Base-by-base conservation (phyloP, 768 basidiomycete genomes). In the Lactarius trivialis region DNA sequence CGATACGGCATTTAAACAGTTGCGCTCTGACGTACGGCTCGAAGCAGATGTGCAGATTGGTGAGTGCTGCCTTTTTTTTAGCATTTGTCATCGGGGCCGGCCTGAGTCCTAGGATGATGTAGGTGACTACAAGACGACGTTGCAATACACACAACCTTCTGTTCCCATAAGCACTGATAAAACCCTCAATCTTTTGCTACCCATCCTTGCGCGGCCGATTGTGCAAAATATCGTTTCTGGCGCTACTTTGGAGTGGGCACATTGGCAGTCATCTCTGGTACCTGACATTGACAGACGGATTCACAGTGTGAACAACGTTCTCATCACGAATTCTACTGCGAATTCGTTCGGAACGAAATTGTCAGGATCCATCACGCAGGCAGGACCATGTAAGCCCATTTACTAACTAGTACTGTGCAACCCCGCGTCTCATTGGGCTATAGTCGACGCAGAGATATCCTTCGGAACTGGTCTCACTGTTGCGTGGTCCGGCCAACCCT, bases 161-260 rank as follows among this genome's bases (percentile, higher is more conserved):
- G 78, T 91, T 19, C 78, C 82, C 1, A 85, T 82, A 19, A 69
- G 73, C 28, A 89, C 88, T 0, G 88, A 89, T 68, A 69, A 78
- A 19, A 83, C 77, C 49, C 74, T 90, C 59, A 76, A 86, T 64
- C 71, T 86, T 37, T 82, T 90, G 56, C 76, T 91, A 7, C 88
- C 87, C 7, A 69, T 86, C 45, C 79, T 91, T 60, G 88, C 88
- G 0, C 77, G 82, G 56, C 88, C 88, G 4, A 88, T 91, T 59
- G 88, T 90, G 6, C 86, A 89, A 70, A 82, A 81, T 64, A 79
- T 90, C 60, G 85, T 90, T 45, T 76, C 79, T 6, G 82, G 76
- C 19, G 81, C 85, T 19, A 70, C 76, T 8, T 71, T 89, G 54
- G 79, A 82, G 85, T 84, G 64, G 17, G 74, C 6, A 30, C 17